Evolutionary conservation across 2,329 filamentous ascomycete genomes (phyloP).

Genomic region (Botryotinia convoluta): DNA sequence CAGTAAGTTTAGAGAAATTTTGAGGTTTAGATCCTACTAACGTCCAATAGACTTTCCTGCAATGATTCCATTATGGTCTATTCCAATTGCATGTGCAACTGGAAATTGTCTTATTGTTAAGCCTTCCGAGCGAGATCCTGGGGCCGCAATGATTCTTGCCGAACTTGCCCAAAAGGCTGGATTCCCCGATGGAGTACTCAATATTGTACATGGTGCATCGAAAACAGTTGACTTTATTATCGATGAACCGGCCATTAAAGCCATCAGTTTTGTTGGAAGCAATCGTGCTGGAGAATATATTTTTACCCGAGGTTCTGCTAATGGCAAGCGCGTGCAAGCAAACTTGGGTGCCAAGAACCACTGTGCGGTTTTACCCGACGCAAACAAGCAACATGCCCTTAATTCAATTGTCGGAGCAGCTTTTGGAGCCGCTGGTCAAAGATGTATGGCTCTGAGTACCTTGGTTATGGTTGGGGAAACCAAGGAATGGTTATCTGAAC

Average conservation of each 20-base stretch:
- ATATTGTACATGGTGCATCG: constrained; percentile 77
- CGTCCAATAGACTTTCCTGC: constrained; percentile 71
- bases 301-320: constrained; percentile 72
- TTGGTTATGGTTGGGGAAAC: constrained; percentile 82
- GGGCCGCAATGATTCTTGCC: constrained; percentile 80
- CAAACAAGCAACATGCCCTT: constrained; percentile 86
- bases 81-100: constrained; percentile 79
- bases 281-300: constrained; percentile 91
- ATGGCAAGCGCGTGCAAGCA: constrained; percentile 85
- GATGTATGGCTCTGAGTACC: constrained; percentile 84
- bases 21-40: neutral
- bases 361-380: constrained; percentile 78
- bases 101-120: constrained; percentile 84
- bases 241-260: constrained; percentile 81
- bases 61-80: constrained; percentile 92
- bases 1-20: constrained; percentile 51
- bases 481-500: constrained; percentile 75
- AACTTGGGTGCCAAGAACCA: constrained; percentile 90
- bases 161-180: constrained; percentile 78
- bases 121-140: constrained; percentile 81
- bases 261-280: constrained; percentile 80
- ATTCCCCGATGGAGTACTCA: constrained; percentile 78
- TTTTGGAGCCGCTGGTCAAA: constrained; percentile 80
- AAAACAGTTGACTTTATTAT: constrained; percentile 83
- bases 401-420: constrained; percentile 82